Percentiles rank a stretch among this genome's conserved stretches.
Evolutionary conservation across 306 rosid species (phyloP).

Genomic region (Sicyos baderoa): DNA sequence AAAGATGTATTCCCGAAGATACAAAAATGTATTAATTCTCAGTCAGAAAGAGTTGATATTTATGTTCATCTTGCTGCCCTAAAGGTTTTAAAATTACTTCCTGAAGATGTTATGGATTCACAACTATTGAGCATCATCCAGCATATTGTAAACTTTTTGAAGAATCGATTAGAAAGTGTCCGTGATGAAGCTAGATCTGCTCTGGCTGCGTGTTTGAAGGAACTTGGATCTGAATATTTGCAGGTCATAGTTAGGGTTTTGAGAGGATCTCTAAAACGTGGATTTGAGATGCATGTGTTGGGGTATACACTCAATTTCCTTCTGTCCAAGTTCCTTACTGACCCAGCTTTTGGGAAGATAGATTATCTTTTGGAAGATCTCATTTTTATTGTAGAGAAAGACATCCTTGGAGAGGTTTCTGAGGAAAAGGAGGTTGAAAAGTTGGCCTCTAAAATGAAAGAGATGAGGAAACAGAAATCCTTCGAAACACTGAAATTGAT

Average conservation of each 20-base stretch:
- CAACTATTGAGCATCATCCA: constrained; percentile 70
- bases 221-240: constrained; percentile 80
- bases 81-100: constrained; percentile 74
- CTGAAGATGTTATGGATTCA: constrained; percentile 70
- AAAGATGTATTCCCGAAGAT: constrained; percentile 69
- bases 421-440: constrained; percentile 91
- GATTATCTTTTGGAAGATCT: constrained; percentile 86
- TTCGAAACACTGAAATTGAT: constrained; percentile 71
- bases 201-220: constrained; percentile 78
- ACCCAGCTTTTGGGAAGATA: constrained; percentile 51
- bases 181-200: constrained; percentile 93
- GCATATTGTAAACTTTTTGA: constrained; percentile 74
- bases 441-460: constrained; percentile 95
- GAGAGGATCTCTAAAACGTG: constrained; percentile 67
- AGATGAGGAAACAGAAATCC: constrained; percentile 65
- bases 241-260: constrained; percentile 66
- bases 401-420: constrained; percentile 80
- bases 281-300: constrained; percentile 86
- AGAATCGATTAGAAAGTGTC: constrained; percentile 67
- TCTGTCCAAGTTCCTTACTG: constrained; percentile 56
- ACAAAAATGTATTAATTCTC: constrained; percentile 58
- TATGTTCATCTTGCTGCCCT: constrained; percentile 73
- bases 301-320: constrained; percentile 77
- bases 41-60: constrained; percentile 70
- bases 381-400: constrained; percentile 61